Percentiles rank a stretch among this genome's conserved stretches.
Conservation (phyloP, 176 grass and related monocot species). For the Musa acuminata region DNA sequence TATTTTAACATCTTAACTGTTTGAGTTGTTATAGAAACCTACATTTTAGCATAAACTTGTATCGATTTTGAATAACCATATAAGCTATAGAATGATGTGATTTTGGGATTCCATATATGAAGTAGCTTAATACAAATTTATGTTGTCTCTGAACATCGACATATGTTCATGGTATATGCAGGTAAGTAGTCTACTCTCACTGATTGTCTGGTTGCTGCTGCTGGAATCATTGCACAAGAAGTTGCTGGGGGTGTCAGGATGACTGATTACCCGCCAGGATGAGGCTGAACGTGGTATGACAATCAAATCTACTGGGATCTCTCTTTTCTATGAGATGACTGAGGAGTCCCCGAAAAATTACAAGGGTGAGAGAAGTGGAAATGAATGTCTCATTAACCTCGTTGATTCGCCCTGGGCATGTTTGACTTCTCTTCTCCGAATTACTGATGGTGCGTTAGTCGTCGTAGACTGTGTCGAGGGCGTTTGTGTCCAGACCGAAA, state of each 20-base stretch:
- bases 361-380: constrained; percentile 5
- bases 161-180: neutral
- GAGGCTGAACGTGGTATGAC: constrained; percentile 11
- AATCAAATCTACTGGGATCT: constrained; percentile 15
- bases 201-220: constrained; percentile 3
- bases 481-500: constrained; percentile 9
- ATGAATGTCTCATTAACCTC: constrained; percentile 14
- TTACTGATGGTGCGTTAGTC: constrained; percentile 9
- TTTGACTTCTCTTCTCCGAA: constrained; percentile 14
- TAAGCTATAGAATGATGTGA: neutral
- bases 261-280: constrained; percentile 5
- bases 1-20: too few species aligned
- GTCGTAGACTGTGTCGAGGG: constrained; percentile 9
- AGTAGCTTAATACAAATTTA: neutral
- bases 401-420: constrained; percentile 10
- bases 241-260: constrained; percentile 11
- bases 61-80: too few species aligned
- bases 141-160: too few species aligned
- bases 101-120: neutral
- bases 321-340: constrained; percentile 13
- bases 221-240: constrained; percentile 19
- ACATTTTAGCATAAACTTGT: too few species aligned
- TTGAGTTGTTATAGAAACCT: too few species aligned
- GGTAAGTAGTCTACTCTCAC: constrained; percentile 12
- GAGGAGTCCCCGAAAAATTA: neutral